Base-by-base conservation (phyloP, 768 basidiomycete species). In the Termitomyces sp. region DNA sequence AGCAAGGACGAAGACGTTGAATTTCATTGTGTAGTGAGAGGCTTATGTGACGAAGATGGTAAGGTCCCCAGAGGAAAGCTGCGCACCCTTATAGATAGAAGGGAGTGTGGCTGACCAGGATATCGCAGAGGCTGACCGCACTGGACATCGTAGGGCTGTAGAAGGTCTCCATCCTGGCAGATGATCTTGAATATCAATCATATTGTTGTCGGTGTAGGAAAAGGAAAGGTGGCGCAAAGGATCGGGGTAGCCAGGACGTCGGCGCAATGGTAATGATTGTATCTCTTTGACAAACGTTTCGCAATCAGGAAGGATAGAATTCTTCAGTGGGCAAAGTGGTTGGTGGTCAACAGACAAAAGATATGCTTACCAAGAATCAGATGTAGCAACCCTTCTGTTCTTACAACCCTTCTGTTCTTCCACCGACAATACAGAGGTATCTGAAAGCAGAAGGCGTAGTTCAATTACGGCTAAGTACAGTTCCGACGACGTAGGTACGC, bases 1-100 rank as follows among this genome's bases (percentile, higher is more conserved):
- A 45, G 54, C 17, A 14, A 59, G 30, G 52, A 44, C 28, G 43
- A 55, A 52, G 23, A 59, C 35, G 45, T 34, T 28, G 44, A 59
- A 42, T 37, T 56, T 59, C 58, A 59, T 59, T 23, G 2, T 59
- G 7, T n/a, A 6, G 21, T 14, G 14, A 19, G n/a, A 17, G 40
- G 17, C 3, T 19, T n/a, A 25, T 25, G 28, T 11, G 32, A 28
- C 8, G 34, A 41, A 46, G 44, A 28, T 48, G 53, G 28, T 54
- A 47, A 32, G 14, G 9, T 39, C 17, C 30, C n/a, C 3, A 5
- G 16, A 17, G 10, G n/a, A 16, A 50, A 17, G 2, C 2, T 28
- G 44, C 30, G 28, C 5, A 30, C 11, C 41, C 39, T 52, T 57
- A 57, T 51, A 52, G 27, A 17, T 28, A 28, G 14, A 27, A 19